Percentiles rank a stretch among this genome's conserved stretches.
Evolutionary conservation across 2,329 filamentous ascomycete species (phyloP).

Genomic region (Fusarium buharicum): DNA sequence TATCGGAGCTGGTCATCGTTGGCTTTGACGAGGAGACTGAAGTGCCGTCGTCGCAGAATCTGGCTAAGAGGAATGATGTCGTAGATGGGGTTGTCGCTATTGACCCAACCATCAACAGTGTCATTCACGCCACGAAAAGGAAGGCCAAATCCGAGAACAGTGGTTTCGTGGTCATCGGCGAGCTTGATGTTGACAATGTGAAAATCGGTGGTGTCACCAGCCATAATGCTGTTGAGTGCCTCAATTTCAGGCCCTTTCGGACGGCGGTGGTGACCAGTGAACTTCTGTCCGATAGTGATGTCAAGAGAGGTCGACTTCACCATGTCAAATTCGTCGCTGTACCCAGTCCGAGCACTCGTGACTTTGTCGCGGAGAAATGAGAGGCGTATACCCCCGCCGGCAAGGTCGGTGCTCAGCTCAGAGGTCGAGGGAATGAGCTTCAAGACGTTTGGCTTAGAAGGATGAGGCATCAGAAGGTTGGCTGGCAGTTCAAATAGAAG

Average conservation of each 20-base stretch:
- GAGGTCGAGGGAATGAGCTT: not conserved
- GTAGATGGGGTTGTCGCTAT: not conserved
- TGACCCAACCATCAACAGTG: not conserved
- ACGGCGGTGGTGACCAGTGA: rapidly evolving
- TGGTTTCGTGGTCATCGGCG: rapidly evolving
- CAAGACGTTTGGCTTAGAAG: not conserved
- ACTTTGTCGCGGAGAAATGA: not conserved
- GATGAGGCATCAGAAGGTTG: not conserved
- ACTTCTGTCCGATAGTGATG: not conserved
- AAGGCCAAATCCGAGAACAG: not conserved
- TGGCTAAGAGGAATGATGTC: not conserved
- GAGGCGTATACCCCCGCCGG: rapidly evolving
- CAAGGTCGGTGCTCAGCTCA: not conserved
- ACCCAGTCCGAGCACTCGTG: not conserved
- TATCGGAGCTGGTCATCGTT: rapidly evolving
- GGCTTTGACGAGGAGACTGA: not conserved
- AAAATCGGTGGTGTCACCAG: rapidly evolving
- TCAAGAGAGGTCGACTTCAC: rapidly evolving
- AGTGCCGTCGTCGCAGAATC: rapidly evolving
- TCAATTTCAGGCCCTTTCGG: not conserved
- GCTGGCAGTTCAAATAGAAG: not conserved
- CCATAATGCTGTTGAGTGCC: not conserved
- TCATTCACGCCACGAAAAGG: not conserved
- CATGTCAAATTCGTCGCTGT: not conserved
- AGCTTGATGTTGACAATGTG: rapidly evolving